Evolutionary conservation across 2,329 filamentous ascomycete genomes (phyloP).

Genomic region (Trichoderma brevicompactum): DNA sequence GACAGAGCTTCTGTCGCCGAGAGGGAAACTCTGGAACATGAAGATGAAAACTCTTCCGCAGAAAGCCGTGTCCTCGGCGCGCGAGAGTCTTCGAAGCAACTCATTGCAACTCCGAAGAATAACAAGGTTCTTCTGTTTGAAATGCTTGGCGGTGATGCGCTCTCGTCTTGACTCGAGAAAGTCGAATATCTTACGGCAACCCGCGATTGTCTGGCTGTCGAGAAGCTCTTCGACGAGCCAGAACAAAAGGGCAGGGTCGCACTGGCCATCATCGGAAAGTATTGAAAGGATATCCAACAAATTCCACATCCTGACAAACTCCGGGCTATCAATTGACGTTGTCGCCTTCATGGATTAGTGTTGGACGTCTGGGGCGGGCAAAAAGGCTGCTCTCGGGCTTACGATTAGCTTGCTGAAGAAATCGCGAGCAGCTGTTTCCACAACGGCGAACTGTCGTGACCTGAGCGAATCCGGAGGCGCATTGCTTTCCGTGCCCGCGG

Average conservation of each 20-base stretch:
- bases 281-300: constrained; percentile 89
- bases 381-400: constrained; percentile 42
- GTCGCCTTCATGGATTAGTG: constrained; percentile 62
- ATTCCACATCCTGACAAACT: constrained; percentile 88
- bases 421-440: constrained; percentile 83
- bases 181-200: constrained; percentile 89
- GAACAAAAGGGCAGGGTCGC: constrained; percentile 80
- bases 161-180: constrained; percentile 94
- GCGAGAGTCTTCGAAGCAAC: constrained; percentile 86
- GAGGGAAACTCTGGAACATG: constrained; percentile 94
- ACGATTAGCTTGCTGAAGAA: constrained; percentile 81
- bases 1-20: constrained; percentile 96
- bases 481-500: constrained; percentile 38
- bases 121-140: constrained; percentile 81
- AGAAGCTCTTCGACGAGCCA: constrained; percentile 93
- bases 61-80: constrained; percentile 95
- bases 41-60: constrained; percentile 98
- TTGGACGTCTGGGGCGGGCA: constrained; percentile 31
- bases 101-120: constrained; percentile 96
- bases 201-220: constrained; percentile 92
- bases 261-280: constrained; percentile 78
- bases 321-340: constrained; percentile 74
- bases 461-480: constrained; percentile 46
- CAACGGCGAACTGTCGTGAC: constrained; percentile 65
- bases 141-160: constrained; percentile 78